Evolutionary conservation across 768 basidiomycete species (phyloP).

Genomic region (Macrolepiota dolichaula): DNA sequence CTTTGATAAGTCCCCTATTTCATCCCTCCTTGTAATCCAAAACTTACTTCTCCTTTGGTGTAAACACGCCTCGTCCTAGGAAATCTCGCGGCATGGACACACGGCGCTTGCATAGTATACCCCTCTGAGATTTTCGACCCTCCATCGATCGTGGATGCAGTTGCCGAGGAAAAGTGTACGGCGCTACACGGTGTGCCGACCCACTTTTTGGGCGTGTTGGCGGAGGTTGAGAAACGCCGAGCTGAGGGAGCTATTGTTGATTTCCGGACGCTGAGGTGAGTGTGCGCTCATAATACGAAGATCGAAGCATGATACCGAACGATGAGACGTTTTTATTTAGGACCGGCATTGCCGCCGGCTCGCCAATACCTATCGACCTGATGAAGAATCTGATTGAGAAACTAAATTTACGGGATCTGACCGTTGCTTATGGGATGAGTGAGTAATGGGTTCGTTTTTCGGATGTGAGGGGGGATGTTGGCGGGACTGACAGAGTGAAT

Average conservation of each 20-base stretch:
- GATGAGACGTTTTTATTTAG: conserved; percentile 30
- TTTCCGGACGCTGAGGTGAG: conserved; percentile 52
- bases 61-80: conserved; percentile 71
- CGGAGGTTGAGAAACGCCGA: conserved; percentile 58
- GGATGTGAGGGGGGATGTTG: background rate
- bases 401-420: conserved; percentile 66
- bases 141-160: conserved; percentile 61
- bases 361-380: conserved; percentile 73
- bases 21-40: background rate
- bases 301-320: background rate
- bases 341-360: conserved; percentile 82
- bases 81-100: conserved; percentile 75
- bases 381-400: conserved; percentile 71
- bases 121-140: conserved; percentile 66
- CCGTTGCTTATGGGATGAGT: conserved; percentile 89
- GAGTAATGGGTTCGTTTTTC: conserved; percentile 26
- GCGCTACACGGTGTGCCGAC: conserved; percentile 85
- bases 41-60: conserved; percentile 15
- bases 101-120: conserved; percentile 74
- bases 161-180: conserved; percentile 69
- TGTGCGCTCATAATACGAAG: background rate
- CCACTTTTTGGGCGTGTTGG: conserved; percentile 73
- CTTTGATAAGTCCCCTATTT: conserved; percentile 66
- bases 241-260: conserved; percentile 43
- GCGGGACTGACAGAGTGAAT: background rate